A percentile compares a stretch with the other conserved stretches of the same genome.
phyloP scores from a whole-genome alignment of 2,329 filamentous ascomycete species.

The Pseudogymnoascus destructans region DNA sequence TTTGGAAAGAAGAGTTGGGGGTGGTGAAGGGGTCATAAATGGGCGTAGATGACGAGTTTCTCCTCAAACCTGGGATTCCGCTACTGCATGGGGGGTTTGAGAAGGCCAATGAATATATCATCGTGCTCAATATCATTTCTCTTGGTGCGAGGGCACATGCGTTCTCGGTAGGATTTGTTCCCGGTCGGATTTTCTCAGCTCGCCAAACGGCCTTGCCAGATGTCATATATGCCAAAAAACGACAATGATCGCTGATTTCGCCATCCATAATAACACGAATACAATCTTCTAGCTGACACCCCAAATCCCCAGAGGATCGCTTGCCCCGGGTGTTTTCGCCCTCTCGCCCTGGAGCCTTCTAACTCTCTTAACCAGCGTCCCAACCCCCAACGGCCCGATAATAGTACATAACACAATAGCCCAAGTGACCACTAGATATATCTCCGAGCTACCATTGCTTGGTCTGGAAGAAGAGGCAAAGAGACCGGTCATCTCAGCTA shows the following conservation, averaged over 20 bases:
- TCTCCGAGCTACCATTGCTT: conserved; percentile 20
- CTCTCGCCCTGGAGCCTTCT: conserved; percentile 14
- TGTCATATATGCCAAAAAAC: background rate
- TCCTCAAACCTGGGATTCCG: background rate
- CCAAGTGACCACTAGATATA: conserved; percentile 43
- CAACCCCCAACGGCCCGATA: conserved; percentile 36
- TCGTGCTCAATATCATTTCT: background rate
- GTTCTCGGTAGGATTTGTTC: background rate
- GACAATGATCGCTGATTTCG: background rate
- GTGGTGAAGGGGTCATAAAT: background rate
- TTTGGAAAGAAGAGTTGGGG: background rate
- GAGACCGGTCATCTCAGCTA: conserved; percentile 34
- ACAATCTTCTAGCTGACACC: background rate
- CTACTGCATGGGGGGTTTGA: background rate
- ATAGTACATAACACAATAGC: conserved; percentile 43
- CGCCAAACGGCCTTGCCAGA: background rate
- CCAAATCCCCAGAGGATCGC: background rate
- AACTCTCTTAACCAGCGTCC: conserved; percentile 33
- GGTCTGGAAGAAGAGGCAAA: conserved; percentile 9
- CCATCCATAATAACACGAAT: background rate
- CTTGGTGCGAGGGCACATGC: background rate
- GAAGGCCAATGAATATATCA: background rate
- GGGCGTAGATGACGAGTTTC: background rate
- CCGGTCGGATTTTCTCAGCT: background rate
- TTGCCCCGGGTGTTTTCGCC: background rate